Base-by-base conservation (phyloP, 2,329 filamentous ascomycete genomes). In the Rutstroemia sp. region DNA sequence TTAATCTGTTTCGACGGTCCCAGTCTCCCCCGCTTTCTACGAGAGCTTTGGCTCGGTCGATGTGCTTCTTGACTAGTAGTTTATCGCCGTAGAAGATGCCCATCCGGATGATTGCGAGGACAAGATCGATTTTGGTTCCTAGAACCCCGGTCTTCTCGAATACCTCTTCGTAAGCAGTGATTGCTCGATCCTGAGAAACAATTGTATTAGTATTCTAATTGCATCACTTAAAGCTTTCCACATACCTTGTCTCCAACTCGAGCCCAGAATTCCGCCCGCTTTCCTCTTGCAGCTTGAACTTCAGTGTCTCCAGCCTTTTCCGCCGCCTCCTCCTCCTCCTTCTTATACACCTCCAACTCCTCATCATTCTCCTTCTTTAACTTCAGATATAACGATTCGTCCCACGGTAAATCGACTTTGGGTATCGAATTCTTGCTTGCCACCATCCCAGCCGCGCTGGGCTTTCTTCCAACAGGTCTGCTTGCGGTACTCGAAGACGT, bases 61-160 rank as follows among this genome's bases (percentile, higher is more conserved):
- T 82, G 58, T 90, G 89, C 80, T 95, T 96, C 83, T 95, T 95
- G 49, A 96, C 92, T 55, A 94, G 82, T 42, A 87, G 73, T 74
- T 91, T 92, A 74, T 99, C 94, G 63, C 92, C 91, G 70, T 95
- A 99, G 78, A 99, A 99, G 58, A 99, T 81, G 38, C 89, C 91
- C 71, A 96, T 86, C 58, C 94, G 89, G 76, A 97, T 92, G 76
- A 97, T 94, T 65, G 94, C 94, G 56, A 99, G 86, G 50, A 96
- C 90, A 52, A 99, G 79, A 73, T 99, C 94, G 72, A 99, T 99
- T 78, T 96, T 97, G 64, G 89, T 92, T 66, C 92, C 94, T 59
- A 99, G 81, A 65, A 96, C 90, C 61, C 92, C 88, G n/a, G 91
- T 97, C 80, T 96, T 96, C 71, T 97, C 92, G 65, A 96, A 89